A percentile compares a stretch with the other conserved stretches of the same genome.
These are phyloP conservation scores for Galerina sulciceps DNA, from an alignment of 768 basidiomycete species.

Conservation along the genomic window DNA sequence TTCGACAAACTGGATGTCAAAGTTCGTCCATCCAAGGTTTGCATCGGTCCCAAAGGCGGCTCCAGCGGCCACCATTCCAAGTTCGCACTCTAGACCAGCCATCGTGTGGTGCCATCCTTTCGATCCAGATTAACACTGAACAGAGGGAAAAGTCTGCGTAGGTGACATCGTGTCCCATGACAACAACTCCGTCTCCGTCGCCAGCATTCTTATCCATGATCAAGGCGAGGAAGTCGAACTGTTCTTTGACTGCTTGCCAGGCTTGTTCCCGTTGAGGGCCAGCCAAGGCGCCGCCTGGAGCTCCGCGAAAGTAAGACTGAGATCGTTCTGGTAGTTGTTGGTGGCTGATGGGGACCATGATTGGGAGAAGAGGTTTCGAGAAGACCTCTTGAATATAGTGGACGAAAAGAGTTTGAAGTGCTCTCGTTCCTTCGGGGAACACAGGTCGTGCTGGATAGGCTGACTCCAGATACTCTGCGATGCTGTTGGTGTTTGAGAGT, in stretches of 20 bases:
- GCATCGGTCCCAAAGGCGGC: constrained; percentile 63
- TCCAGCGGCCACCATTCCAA: constrained; percentile 76
- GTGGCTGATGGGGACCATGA: constrained; percentile 73
- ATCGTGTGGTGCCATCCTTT: constrained; percentile 72
- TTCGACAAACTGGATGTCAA: constrained; percentile 27
- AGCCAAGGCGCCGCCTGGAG: constrained; percentile 20
- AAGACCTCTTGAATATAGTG: constrained; percentile 72
- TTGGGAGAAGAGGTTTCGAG: constrained; percentile 65
- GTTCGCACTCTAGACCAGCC: constrained; percentile 71
- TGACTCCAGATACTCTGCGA: constrained; percentile 74
- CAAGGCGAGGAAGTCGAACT: constrained; percentile 66
- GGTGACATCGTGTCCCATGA: constrained; percentile 65
- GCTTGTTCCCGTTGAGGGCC: constrained; percentile 62
- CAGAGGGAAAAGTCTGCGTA: constrained; percentile 80
- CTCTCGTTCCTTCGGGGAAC: constrained; percentile 71
- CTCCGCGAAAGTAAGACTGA: constrained; percentile 51
- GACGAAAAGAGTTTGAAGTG: constrained; percentile 70
- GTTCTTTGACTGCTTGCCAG: constrained; percentile 66
- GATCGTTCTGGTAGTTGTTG: constrained; percentile 60
- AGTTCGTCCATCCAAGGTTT: constrained; percentile 70
- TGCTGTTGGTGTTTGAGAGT: constrained; percentile 61
- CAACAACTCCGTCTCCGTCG: constrained; percentile 68
- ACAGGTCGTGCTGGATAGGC: constrained; percentile 72
- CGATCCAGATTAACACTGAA: constrained; percentile 75
- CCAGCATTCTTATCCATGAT: constrained; percentile 71